These are phyloP conservation scores for Casuarina equisetifolia DNA, from an alignment of 306 rosid species.

Conservation along the genomic window DNA sequence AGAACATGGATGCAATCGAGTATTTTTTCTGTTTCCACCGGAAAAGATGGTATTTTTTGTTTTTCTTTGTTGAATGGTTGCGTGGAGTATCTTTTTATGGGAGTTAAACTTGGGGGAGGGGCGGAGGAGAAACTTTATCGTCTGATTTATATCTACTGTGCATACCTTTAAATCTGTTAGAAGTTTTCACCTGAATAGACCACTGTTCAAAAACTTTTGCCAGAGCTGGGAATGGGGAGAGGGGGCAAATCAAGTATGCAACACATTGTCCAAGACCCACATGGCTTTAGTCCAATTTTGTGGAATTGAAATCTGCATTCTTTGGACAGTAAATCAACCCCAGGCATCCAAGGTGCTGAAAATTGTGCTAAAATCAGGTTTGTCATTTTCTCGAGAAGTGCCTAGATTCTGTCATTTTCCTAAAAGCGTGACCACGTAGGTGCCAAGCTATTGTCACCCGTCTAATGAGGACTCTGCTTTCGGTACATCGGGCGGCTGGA, in stretches of 20 bases:
- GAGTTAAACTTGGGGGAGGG: background rate
- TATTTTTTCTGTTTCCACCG: background rate
- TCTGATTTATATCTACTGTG: background rate
- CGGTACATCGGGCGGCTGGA: no score
- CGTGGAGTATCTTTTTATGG: background rate
- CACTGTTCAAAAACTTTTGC: no score
- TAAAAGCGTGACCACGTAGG: background rate
- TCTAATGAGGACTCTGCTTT: background rate
- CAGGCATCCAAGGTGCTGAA: background rate
- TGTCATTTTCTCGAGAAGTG: background rate
- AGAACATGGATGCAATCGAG: background rate
- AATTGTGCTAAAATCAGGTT: background rate
- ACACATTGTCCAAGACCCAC: no score
- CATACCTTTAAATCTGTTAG: background rate
- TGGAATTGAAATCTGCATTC: no score
- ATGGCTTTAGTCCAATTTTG: no score
- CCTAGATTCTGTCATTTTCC: background rate
- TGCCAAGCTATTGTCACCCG: background rate
- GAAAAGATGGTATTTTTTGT: no score
- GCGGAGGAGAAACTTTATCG: no score
- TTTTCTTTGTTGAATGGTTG: no score
- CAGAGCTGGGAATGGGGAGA: no score
- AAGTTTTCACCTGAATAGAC: no score
- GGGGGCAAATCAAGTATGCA: no score
- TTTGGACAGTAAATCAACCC: no score